Conservation (phyloP, 208 protist species). For the Leishmania lainsoni region DNA sequence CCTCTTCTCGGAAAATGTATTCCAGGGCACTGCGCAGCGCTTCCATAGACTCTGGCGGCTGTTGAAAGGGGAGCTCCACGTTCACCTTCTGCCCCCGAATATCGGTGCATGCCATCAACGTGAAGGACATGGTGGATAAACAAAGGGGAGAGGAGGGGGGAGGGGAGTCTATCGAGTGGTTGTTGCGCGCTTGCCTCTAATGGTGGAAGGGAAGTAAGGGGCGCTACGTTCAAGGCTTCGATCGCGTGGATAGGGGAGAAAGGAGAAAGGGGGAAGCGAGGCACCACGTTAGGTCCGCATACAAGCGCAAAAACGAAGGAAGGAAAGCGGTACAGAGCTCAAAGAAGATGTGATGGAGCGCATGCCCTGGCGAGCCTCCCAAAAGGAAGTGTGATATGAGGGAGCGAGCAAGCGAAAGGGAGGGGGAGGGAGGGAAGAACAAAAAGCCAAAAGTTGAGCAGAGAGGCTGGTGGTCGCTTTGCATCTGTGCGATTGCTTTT, state of each 20-base stretch:
- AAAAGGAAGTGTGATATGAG: too few relatives aligned
- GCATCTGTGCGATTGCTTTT: too few relatives aligned
- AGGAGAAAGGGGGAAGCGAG: not conserved
- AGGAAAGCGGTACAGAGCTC: not conserved
- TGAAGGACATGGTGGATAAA: conserved; percentile 44
- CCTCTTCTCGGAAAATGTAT: conserved; percentile 66
- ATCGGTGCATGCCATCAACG: conserved; percentile 68
- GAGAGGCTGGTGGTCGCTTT: not conserved
- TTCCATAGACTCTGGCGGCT: conserved; percentile 50
- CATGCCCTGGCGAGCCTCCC: too few relatives aligned
- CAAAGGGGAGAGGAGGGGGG: not conserved
- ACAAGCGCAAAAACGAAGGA: not conserved
- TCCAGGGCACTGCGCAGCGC: conserved; percentile 58
- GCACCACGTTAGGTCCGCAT: not conserved
- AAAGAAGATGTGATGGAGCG: not conserved
- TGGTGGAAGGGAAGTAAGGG: not conserved
- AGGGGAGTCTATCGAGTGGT: not conserved
- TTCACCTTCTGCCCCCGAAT: conserved; percentile 80
- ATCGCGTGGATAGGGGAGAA: not conserved
- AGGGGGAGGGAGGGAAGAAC: not conserved
- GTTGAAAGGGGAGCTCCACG: conserved; percentile 68
- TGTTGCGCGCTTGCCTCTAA: not conserved
- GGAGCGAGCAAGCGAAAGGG: not conserved
- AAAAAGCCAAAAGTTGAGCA: not conserved
- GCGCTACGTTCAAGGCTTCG: not conserved